Percentiles rank a stretch among this genome's conserved stretches.
Conservation (phyloP, 2,329 filamentous ascomycete genomes). For the Diaporthe amygdali region DNA sequence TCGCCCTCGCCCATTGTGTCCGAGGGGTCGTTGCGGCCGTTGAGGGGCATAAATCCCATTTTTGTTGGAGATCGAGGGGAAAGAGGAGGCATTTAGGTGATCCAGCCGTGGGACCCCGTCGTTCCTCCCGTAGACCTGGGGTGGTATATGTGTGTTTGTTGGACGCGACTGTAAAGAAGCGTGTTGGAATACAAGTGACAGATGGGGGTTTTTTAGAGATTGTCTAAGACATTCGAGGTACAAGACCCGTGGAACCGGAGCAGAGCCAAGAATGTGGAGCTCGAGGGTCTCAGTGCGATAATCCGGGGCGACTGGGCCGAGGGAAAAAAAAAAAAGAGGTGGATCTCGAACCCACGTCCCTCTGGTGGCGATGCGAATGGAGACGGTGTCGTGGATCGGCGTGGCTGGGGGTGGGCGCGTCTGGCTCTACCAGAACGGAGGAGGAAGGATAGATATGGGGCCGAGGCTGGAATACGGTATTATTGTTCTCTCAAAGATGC, state of each 20-base stretch:
- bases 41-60: slow-evolving; percentile 52
- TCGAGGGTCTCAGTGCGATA: not conserved
- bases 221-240: not conserved
- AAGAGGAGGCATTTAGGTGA: slow-evolving; percentile 28
- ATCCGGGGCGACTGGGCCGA: slow-evolving; percentile 3
- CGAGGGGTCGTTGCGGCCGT: slow-evolving; percentile 32
- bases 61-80: slow-evolving; percentile 43
- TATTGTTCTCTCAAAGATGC: not conserved
- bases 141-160: not conserved
- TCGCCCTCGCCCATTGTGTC: slow-evolving; percentile 44
- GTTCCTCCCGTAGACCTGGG: not conserved
- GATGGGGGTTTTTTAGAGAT: not conserved
- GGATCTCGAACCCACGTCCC: slow-evolving; percentile 16
- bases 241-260: not conserved
- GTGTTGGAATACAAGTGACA: not conserved
- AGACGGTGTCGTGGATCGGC: not conserved
- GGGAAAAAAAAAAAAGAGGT: not conserved
- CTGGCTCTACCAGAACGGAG: slow-evolving; percentile 9
- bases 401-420: not conserved
- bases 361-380: slow-evolving; percentile 10
- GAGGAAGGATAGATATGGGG: not conserved
- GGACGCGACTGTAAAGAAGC: not conserved
- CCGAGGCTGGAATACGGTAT: not conserved
- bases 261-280: slow-evolving; percentile 11
- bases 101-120: not conserved